Evolutionary conservation across 768 basidiomycete genomes (phyloP).

Genomic region (Tulasnella calospora): DNA sequence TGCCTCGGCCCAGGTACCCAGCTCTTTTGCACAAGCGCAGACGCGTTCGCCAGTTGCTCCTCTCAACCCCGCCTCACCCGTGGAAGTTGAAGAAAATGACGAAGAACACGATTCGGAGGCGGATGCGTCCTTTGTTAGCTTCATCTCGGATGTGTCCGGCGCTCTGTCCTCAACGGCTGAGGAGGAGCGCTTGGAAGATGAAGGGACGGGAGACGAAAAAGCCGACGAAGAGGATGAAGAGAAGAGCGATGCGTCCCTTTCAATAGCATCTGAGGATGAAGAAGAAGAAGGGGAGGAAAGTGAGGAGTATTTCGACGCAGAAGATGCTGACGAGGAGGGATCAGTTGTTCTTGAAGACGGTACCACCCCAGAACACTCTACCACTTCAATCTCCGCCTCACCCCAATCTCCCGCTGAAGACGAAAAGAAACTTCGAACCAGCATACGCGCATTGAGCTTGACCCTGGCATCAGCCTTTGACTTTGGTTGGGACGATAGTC

Average conservation of each 20-base stretch:
- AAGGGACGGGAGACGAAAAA: neutral
- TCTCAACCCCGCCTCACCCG: neutral
- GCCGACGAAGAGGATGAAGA: neutral
- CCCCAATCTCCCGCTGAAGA: neutral
- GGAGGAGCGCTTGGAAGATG: neutral
- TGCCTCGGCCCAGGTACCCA: neutral
- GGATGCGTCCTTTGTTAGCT: neutral
- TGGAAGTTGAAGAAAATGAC: neutral
- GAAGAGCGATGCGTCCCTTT: neutral
- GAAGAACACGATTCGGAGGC: neutral
- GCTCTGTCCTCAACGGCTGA: neutral
- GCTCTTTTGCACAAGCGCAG: neutral
- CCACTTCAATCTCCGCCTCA: neutral
- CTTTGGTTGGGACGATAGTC: slow-evolving; percentile 16
- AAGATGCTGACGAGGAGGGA: neutral
- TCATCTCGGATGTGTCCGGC: slow-evolving; percentile 1
- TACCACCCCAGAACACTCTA: neutral
- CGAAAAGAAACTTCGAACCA: neutral
- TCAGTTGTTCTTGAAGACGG: neutral
- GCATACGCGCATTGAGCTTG: slow-evolving; percentile 7
- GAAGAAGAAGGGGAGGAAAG: neutral
- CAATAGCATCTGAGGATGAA: neutral
- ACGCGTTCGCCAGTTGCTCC: neutral
- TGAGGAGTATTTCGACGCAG: neutral
- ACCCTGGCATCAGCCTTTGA: slow-evolving; percentile 2